phyloP scores from a whole-genome alignment of 2,329 filamentous ascomycete genomes.

The Sarocladium kiliense region DNA sequence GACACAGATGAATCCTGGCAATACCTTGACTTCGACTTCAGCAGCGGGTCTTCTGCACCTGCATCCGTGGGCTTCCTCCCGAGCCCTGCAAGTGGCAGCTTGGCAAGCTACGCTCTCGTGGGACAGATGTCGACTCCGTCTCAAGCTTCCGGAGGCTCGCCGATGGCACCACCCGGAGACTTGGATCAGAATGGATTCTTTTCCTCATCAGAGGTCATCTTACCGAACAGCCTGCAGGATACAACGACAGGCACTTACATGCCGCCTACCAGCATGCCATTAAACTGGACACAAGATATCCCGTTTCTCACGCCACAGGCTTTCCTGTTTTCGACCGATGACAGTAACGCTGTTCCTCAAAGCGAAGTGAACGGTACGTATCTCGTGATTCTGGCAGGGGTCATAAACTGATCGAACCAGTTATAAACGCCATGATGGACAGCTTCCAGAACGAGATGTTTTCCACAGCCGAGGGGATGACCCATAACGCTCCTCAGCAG shows the following conservation, averaged over 20 bases:
- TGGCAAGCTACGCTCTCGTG: constrained; percentile 45
- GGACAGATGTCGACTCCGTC: constrained; percentile 28
- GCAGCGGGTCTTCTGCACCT: constrained; percentile 26
- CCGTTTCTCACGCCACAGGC: constrained; percentile 33
- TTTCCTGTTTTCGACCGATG: constrained; percentile 31
- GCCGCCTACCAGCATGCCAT: not conserved
- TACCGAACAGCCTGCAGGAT: not conserved
- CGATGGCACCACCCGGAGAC: constrained; percentile 32
- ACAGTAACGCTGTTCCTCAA: constrained; percentile 17
- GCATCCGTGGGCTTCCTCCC: constrained; percentile 40
- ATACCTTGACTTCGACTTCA: constrained; percentile 28
- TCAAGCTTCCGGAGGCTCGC: constrained; percentile 31
- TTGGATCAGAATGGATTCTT: constrained; percentile 25
- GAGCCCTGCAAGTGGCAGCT: constrained; percentile 46
- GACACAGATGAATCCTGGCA: constrained; percentile 42
- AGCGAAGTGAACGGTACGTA: constrained; percentile 26
- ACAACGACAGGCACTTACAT: not conserved
- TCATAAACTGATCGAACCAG: constrained; percentile 14
- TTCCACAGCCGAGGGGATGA: constrained; percentile 11
- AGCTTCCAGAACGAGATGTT: constrained; percentile 27
- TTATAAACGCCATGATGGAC: constrained; percentile 24
- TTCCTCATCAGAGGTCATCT: not conserved
- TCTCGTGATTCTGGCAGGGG: not conserved
- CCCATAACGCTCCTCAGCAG: not conserved
- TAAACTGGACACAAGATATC: constrained; percentile 16